Percentiles rank a stretch among this genome's conserved stretches.
Conservation (phyloP, 2,329 filamentous ascomycete species). For the Epichloe scottii region DNA sequence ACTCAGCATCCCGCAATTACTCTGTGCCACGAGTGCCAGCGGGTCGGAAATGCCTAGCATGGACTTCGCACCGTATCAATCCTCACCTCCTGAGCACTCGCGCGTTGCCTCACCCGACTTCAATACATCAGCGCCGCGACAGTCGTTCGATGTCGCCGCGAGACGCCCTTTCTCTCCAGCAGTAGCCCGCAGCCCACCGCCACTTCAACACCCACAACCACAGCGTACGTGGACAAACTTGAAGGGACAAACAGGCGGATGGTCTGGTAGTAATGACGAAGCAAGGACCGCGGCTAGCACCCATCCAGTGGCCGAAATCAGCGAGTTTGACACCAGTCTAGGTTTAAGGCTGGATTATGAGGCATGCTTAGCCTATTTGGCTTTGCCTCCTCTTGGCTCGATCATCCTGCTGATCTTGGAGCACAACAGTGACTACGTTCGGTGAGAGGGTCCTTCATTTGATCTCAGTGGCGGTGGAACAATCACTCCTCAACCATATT, state of each 20-base stretch:
- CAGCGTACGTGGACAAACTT: conserved; percentile 39
- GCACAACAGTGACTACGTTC: conserved; percentile 92
- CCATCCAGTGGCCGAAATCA: conserved; percentile 40
- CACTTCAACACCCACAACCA: conserved; percentile 39
- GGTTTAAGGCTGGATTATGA: conserved; percentile 81
- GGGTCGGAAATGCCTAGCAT: conserved; percentile 32
- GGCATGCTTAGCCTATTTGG: conserved; percentile 77
- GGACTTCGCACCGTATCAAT: conserved; percentile 97
- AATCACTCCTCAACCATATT: neutral
- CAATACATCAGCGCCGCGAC: conserved; percentile 31
- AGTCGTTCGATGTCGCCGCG: conserved; percentile 42
- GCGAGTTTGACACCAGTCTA: conserved; percentile 83
- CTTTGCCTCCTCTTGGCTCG: conserved; percentile 73
- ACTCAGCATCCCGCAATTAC: neutral
- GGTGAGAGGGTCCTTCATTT: conserved; percentile 37
- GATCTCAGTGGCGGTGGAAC: neutral
- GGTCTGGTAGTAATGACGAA: conserved; percentile 9
- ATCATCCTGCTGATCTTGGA: conserved; percentile 77
- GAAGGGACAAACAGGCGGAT: conserved; percentile 24
- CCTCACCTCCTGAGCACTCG: conserved; percentile 72
- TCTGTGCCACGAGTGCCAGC: neutral
- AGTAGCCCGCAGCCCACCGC: conserved; percentile 27
- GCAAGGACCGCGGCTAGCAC: conserved; percentile 20
- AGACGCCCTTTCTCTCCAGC: conserved; percentile 42
- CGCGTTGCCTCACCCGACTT: conserved; percentile 62